Evolutionary conservation across 129 eudicot species (phyloP), one percentile per base, ranked within the genome.

Genomic region (Escallonia rubra): DNA sequence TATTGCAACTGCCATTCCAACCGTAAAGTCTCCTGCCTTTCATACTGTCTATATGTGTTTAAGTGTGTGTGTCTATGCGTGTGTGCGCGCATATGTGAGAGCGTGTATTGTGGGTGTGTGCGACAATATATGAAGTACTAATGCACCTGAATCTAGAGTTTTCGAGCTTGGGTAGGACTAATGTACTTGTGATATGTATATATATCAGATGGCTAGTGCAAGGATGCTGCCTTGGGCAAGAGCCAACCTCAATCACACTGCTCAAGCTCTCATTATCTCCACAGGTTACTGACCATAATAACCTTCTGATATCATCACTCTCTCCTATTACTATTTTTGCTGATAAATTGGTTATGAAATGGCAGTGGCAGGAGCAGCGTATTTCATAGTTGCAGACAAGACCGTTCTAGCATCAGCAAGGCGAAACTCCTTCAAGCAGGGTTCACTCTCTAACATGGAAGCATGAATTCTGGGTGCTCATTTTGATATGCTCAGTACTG

Each of bases 191-290:
- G 34, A 23, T 23, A 23, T 23, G 34, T 23, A 45, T 64, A 69
- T 80, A 76, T 46, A 5, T 6, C 74, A 87, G 97, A 15, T 91
- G 70, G 93, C 90, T 72, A 91, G 94, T 83, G 96, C 79, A 46
- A 91, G 87, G 74, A 83, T 88, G 96, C 41, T 91, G 59, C 97
- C 97, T 69, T 83, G 97, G 96, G 97, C 89, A 43, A 83, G 87
- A 78, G 91, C 94, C 43, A 80, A 88, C 63, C 96, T 91, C 51
- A 91, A 91, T 58, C 90, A 86, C 57, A 83, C 96, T 58, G 96
- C 96, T 53, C 96, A 91, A 72, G 97, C 96, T 83, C 94, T 91
- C 69, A 88, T 91, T 2, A 69, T 91, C 67, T 91, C 97, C 70
- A 91, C 96, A 46, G 94, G 86, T 91, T 46, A 63, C 7, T 10